Evolutionary conservation across 2,329 filamentous ascomycete genomes (phyloP).

Genomic region (Thielaviopsis ethacetica): DNA sequence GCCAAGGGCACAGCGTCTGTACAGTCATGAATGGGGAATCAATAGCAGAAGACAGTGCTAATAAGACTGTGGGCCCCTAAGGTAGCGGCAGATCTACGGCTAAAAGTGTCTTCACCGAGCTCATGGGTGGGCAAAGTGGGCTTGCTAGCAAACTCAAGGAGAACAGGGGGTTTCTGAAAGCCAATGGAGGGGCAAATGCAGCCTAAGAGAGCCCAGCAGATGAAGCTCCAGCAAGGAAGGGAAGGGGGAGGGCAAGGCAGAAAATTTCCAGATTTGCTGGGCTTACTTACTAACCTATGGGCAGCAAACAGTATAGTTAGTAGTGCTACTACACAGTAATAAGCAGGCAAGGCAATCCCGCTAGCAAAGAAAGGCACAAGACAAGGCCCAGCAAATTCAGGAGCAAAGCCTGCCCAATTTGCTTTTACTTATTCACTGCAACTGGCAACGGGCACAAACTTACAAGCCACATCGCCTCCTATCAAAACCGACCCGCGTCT

Average conservation of each 20-base stretch:
- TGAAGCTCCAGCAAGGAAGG: neutral
- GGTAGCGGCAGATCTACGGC: slow-evolving; percentile 4
- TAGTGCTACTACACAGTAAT: no score
- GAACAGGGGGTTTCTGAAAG: slow-evolving; percentile 1
- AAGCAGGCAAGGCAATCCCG: neutral
- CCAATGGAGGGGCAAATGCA: neutral
- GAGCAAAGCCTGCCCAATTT: slow-evolving; percentile 2
- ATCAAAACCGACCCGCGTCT: slow-evolving; percentile 4
- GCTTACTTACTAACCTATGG: neutral
- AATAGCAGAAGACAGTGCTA: slow-evolving; percentile 3
- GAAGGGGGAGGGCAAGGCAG: slow-evolving; percentile 7
- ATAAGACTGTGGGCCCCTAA: neutral
- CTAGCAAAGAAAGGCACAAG: no score
- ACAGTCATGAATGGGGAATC: neutral
- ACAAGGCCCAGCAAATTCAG: neutral
- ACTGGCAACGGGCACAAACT: neutral
- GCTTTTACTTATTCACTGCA: neutral
- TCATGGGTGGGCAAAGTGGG: neutral
- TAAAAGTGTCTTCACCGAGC: slow-evolving; percentile 4
- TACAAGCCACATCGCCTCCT: slow-evolving; percentile 10
- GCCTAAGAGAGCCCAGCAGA: neutral
- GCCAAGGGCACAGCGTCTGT: neutral
- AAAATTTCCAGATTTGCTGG: slow-evolving; percentile 10
- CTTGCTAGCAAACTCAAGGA: no score
- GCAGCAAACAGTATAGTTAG: neutral